Evolutionary conservation across 2,329 filamentous ascomycete species (phyloP), one percentile per base, ranked within the genome.

Genomic region (Colletotrichum eleusines): DNA sequence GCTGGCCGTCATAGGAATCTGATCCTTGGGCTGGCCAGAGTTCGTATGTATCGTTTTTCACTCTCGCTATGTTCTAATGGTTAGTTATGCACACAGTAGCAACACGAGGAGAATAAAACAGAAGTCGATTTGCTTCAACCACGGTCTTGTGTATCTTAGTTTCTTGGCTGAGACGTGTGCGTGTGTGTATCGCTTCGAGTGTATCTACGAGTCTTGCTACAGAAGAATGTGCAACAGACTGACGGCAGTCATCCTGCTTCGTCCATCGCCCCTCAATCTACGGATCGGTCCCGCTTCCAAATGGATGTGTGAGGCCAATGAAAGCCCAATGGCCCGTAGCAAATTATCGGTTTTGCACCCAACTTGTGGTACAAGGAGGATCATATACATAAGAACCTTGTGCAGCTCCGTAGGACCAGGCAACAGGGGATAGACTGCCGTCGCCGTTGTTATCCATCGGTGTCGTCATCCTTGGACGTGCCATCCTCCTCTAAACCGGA

Each of bases 351-450:
- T 4, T 35, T 16, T 61, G 57, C n/a, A 28, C 7, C 33, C 57
- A 53, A n/a, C 33, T 40, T 18, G 54, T 28, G 18, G 18, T 35
- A 33, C 12, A 33, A 14, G 40, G 62, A 51, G 46, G 14, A 31
- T 28, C 31, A 44, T 62, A 33, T 31, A 46, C 48, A 64, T 59
- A 60, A 50, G 66, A 62, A 58, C 63, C 62, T 33, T 69, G 50
- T 59, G n/a, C 54, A 70, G 76, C 76, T 80, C 78, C 77, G 79
- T 82, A 88, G 87, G 86, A 88, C 85, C 86, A 90, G 87, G 84
- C 83, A 86, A 88, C 87, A 90, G 89, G 88, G 89, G 87, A 87
- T 88, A 87, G 86, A 87, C 87, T 86, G 86, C 85, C 87, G 87
- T 86, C 85, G 79, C 84, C 82, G 74, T 76, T 76, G 84, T 84